phyloP scores from a whole-genome alignment of 2,329 filamentous ascomycete species.

The Colletotrichum incanum region DNA sequence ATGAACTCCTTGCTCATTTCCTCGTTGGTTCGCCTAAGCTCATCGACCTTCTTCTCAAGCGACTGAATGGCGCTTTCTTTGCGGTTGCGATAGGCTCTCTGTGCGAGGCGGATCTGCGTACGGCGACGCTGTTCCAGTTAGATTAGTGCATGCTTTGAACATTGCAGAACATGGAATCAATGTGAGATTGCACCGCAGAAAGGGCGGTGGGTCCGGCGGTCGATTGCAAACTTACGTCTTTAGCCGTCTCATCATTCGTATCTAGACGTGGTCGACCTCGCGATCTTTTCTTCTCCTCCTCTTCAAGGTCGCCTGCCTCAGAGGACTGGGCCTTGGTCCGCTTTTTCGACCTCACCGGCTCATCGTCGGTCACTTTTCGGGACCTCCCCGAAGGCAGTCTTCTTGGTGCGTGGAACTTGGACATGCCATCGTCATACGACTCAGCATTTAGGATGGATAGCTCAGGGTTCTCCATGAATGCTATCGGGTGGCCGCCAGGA shows the following conservation, averaged over 20 bases:
- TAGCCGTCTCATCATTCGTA: constrained; percentile 82
- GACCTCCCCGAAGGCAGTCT: constrained; percentile 43
- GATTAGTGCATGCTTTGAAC: background rate
- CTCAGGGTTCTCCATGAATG: constrained; percentile 51
- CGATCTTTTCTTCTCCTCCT: constrained; percentile 71
- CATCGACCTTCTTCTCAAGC: constrained; percentile 79
- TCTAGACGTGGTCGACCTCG: constrained; percentile 84
- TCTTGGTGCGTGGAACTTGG: constrained; percentile 43
- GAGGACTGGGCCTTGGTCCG: constrained; percentile 48
- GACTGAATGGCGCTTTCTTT: constrained; percentile 87
- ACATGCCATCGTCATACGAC: constrained; percentile 57
- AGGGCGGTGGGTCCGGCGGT: constrained; percentile 27
- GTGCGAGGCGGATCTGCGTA: constrained; percentile 89
- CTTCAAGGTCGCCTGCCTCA: constrained; percentile 54
- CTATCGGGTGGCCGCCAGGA: constrained; percentile 25
- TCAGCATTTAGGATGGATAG: constrained; percentile 65
- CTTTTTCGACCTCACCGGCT: constrained; percentile 48
- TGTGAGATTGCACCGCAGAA: constrained; percentile 14
- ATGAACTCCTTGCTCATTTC: constrained; percentile 83
- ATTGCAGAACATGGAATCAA: background rate
- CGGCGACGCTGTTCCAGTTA: constrained; percentile 75
- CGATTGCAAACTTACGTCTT: constrained; percentile 74
- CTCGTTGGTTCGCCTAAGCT: constrained; percentile 78
- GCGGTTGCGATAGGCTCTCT: constrained; percentile 86
- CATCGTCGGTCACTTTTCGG: constrained; percentile 18